Percentiles rank a stretch among this genome's conserved stretches.
Conservation (phyloP, 768 basidiomycete genomes). For the Serendipita vermifera region DNA sequence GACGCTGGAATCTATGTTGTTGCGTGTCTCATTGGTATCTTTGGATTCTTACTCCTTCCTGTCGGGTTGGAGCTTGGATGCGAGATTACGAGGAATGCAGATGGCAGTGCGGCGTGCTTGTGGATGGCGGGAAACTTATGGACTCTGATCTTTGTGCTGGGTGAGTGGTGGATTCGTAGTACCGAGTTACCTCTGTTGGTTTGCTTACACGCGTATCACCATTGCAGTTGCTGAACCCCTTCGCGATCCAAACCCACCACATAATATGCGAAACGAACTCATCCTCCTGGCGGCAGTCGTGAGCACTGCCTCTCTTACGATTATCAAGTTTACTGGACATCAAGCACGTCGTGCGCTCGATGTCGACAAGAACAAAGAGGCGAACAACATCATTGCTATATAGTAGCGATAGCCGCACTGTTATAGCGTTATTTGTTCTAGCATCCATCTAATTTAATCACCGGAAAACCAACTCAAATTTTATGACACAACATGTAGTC, state of each 20-base stretch:
- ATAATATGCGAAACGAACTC: constrained; percentile 55
- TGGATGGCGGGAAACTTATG: constrained; percentile 63
- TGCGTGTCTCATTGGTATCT: constrained; percentile 53
- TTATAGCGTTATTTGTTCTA: too few species aligned
- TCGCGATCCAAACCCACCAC: constrained; percentile 52
- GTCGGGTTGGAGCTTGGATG: constrained; percentile 64
- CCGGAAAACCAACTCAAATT: too few species aligned
- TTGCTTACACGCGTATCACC: background rate
- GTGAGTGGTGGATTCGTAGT: constrained; percentile 27
- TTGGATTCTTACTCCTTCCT: constrained; percentile 58
- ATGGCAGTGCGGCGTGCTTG: constrained; percentile 58
- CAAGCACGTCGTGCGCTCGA: background rate
- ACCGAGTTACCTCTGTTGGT: too few species aligned
- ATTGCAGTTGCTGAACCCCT: constrained; percentile 50
- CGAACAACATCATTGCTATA: constrained; percentile 4
- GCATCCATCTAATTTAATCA: too few species aligned
- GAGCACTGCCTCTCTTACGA: constrained; percentile 25
- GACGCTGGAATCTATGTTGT: constrained; percentile 47
- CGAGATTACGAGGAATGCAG: constrained; percentile 68
- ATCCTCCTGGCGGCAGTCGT: constrained; percentile 52
- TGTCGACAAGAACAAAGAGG: constrained; percentile 7
- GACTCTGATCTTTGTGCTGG: constrained; percentile 46
- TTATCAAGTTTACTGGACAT: constrained; percentile 42
- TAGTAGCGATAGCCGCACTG: background rate
- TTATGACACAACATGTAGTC: too few species aligned